Conservation (phyloP, 2,329 filamentous ascomycete genomes). For the Fusarium burgessii region DNA sequence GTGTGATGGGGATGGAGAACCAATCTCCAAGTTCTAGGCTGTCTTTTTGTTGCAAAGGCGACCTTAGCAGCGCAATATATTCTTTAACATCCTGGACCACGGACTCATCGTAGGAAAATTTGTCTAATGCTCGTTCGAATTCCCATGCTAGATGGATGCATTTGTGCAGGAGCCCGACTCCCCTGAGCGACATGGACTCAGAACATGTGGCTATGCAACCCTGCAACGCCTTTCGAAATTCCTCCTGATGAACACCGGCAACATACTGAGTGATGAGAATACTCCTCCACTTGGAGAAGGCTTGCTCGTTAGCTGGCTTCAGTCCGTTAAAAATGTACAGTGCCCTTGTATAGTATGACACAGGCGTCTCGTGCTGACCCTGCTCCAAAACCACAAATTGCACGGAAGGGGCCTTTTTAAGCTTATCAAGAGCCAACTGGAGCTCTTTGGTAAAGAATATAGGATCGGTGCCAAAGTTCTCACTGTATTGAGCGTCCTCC, state of each 20-base stretch:
- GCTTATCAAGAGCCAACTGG: conserved; percentile 58
- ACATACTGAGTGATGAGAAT: conserved; percentile 60
- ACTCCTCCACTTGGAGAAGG: conserved; percentile 10
- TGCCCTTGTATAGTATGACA: conserved; percentile 62
- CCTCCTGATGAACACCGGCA: conserved; percentile 61
- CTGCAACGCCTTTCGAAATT: conserved; percentile 59
- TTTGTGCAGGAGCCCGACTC: conserved; percentile 64
- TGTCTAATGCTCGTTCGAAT: conserved; percentile 65
- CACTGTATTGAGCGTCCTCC: conserved; percentile 57
- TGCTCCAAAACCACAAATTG: conserved; percentile 67
- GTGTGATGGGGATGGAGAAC: conserved; percentile 54
- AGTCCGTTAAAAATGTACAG: conserved; percentile 41
- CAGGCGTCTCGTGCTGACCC: conserved; percentile 62
- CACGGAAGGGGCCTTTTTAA: conserved; percentile 65
- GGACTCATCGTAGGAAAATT: conserved; percentile 58
- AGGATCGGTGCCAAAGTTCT: conserved; percentile 59
- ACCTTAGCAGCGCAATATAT: conserved; percentile 65
- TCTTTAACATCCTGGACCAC: conserved; percentile 55
- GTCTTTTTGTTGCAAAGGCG: conserved; percentile 46
- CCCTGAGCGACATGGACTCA: conserved; percentile 51
- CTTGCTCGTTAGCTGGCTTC: conserved; percentile 12
- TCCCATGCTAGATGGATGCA: conserved; percentile 67
- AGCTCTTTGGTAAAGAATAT: conserved; percentile 66
- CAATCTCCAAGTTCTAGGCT: conserved; percentile 17
- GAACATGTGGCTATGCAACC: conserved; percentile 24